These are phyloP conservation scores for Tremella mesenterica DNA, from an alignment of 768 basidiomycete species.

Conservation along the genomic window DNA sequence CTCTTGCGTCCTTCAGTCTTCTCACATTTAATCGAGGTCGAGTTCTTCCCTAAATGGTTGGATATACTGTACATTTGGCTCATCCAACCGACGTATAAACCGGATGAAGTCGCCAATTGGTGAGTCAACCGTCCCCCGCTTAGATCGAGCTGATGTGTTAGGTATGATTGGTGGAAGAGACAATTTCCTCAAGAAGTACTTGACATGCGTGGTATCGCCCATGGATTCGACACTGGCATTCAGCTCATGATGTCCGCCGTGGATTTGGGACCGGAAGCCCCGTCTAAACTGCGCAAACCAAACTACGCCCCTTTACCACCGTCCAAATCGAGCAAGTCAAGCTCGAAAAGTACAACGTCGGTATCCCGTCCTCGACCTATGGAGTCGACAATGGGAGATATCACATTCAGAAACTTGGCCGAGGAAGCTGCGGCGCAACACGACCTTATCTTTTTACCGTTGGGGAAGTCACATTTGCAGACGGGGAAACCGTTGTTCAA, in stretches of 20 bases:
- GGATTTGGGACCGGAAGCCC: constrained; percentile 70
- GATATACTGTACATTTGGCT: constrained; percentile 88
- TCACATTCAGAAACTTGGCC: constrained; percentile 86
- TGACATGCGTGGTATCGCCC: constrained; percentile 56
- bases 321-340: constrained; percentile 42
- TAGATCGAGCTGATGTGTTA: constrained; percentile 13
- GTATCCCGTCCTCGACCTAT: constrained; percentile 35
- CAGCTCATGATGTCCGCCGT: constrained; percentile 93
- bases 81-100: constrained; percentile 73
- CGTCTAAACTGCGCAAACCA: constrained; percentile 51
- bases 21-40: constrained; percentile 72
- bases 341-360: constrained; percentile 17
- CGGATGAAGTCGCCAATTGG: constrained; percentile 90
- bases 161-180: constrained; percentile 70
- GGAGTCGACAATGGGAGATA: constrained; percentile 48
- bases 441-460: constrained; percentile 81
- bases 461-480: constrained; percentile 69
- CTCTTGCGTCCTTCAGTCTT: constrained; percentile 69
- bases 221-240: constrained; percentile 77
- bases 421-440: constrained; percentile 79
- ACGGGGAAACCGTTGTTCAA: constrained; percentile 86
- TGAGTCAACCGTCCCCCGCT: constrained; percentile 50
- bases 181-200: constrained; percentile 65
- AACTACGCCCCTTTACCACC: constrained; percentile 48
- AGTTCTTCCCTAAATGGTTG: constrained; percentile 97